phyloP scores from a whole-genome alignment of 2,329 filamentous ascomycete species.

The Myriosclerotinia duriaeana region DNA sequence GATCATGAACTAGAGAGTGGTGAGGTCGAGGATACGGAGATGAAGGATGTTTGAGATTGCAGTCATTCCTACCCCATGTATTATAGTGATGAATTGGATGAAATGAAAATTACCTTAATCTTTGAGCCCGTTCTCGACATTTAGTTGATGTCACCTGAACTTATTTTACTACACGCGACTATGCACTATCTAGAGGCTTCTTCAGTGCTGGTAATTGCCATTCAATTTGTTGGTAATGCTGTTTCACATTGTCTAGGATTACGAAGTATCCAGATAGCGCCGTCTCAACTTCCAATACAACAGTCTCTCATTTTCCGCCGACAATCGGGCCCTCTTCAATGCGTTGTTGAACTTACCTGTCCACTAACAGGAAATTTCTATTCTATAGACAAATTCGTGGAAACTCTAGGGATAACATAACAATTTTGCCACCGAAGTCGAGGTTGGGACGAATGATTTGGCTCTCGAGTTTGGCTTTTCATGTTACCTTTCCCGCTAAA shows the following conservation, averaged over 20 bases:
- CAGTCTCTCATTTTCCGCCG: neutral
- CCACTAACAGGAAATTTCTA: too few relatives aligned
- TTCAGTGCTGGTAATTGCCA: neutral
- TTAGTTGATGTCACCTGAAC: neutral
- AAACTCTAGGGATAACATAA: too few relatives aligned
- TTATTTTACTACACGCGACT: too few relatives aligned
- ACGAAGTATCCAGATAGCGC: neutral
- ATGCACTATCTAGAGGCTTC: neutral
- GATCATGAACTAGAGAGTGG: conserved; percentile 14
- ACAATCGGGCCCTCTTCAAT: neutral
- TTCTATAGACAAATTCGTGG: too few relatives aligned
- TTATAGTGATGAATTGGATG: neutral
- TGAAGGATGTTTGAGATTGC: neutral
- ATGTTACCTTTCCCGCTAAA: too few relatives aligned
- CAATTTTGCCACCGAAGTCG: too few relatives aligned
- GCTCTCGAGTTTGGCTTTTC: too few relatives aligned
- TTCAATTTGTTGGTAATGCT: neutral
- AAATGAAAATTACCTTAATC: neutral
- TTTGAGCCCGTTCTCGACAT: neutral
- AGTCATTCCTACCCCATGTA: neutral
- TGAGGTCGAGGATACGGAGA: conserved; percentile 14
- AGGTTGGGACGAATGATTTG: too few relatives aligned
- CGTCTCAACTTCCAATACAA: neutral
- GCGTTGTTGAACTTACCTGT: neutral
- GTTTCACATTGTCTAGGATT: neutral